phyloP scores from a whole-genome alignment of 2,329 filamentous ascomycete genomes.

The Colletotrichum tabaci region DNA sequence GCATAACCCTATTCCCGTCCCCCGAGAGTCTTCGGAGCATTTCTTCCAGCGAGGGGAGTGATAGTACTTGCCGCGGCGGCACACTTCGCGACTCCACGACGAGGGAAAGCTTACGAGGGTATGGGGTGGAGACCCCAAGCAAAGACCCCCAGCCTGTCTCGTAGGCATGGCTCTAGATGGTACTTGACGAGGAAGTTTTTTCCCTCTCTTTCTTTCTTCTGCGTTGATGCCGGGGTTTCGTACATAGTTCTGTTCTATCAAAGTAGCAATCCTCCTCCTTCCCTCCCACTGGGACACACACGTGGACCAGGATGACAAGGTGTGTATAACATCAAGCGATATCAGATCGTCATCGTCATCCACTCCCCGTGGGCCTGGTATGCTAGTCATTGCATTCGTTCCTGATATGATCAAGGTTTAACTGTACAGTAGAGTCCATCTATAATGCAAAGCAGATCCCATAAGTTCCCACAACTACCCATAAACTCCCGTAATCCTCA shows the following conservation, averaged over 20 bases:
- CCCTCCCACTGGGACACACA: neutral
- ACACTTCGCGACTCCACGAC: neutral
- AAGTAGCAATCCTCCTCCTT: too few relatives aligned
- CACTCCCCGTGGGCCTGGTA: too few relatives aligned
- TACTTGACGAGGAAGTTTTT: neutral
- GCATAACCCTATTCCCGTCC: neutral
- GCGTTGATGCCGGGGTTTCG: too few relatives aligned
- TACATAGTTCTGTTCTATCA: too few relatives aligned
- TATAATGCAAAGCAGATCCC: constrained; percentile 12
- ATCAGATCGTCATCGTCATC: neutral
- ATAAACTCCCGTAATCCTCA: neutral
- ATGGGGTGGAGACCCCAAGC: too few relatives aligned
- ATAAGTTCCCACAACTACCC: neutral
- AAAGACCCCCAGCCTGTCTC: neutral
- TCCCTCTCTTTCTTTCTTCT: neutral
- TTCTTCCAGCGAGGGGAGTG: neutral
- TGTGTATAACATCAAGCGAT: neutral
- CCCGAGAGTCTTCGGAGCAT: neutral
- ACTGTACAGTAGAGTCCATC: neutral
- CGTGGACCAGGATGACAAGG: neutral
- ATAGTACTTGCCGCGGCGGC: neutral
- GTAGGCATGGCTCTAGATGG: neutral
- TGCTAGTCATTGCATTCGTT: neutral
- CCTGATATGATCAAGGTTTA: neutral
- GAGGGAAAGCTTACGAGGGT: too few relatives aligned